These are phyloP conservation scores for Lepidium sativum DNA, from an alignment of 345 rosid genomes.

Conservation along the genomic window DNA sequence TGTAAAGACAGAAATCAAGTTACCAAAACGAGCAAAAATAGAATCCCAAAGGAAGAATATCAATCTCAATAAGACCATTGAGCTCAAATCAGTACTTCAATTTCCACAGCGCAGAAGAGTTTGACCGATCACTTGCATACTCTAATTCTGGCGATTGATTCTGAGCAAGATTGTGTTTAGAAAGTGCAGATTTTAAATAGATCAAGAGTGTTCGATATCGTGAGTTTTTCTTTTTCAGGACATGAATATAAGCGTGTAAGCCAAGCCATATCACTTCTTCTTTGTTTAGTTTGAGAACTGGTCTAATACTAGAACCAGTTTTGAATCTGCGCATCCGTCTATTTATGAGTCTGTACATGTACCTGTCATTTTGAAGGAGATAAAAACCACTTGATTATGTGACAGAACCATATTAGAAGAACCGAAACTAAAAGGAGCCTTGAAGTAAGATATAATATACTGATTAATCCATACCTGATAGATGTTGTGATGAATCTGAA, in stretches of 20 bases:
- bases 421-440: not conserved
- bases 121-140: constrained; percentile 49
- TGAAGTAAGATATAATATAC: not conserved
- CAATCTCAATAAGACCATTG: not conserved
- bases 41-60: not conserved
- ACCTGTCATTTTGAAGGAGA: constrained; percentile 29
- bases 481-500: constrained; percentile 38
- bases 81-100: constrained; percentile 35
- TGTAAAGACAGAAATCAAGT: not conserved
- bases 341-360: constrained; percentile 43
- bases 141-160: constrained; percentile 30
- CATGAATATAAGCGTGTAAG: constrained; percentile 49
- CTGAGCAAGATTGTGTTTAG: constrained; percentile 24
- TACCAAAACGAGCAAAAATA: not conserved
- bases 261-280: constrained; percentile 83
- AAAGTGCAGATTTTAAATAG: constrained; percentile 33
- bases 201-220: constrained; percentile 41
- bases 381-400: not conserved
- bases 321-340: constrained; percentile 37
- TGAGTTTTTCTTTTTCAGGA: constrained; percentile 52
- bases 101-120: constrained; percentile 66
- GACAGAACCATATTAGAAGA: not conserved
- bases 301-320: constrained; percentile 23
- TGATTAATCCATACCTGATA: constrained; percentile 38
- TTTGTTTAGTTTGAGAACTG: constrained; percentile 33